Percentiles rank a stretch among this genome's conserved stretches.
These are phyloP conservation scores for Skeletonema grethae DNA, from an alignment of 108 stramenopile genomes.

Conservation along the genomic window DNA sequence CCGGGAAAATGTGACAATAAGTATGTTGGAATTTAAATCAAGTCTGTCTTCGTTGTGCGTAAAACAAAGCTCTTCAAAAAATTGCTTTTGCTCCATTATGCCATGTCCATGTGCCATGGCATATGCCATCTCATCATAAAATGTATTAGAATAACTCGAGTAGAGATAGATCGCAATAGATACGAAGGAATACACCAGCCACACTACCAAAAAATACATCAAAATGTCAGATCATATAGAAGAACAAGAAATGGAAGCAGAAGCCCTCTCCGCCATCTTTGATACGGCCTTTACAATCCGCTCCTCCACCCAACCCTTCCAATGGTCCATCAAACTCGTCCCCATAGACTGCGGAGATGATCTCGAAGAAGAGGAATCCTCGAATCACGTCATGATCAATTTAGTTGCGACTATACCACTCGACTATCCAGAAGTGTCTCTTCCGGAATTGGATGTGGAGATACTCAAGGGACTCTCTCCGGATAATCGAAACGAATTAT, in stretches of 20 bases:
- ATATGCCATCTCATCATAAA: too few species aligned
- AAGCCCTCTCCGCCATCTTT: slow-evolving; percentile 85
- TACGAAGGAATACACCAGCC: background rate
- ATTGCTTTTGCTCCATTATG: too few species aligned
- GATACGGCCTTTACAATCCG: slow-evolving; percentile 68
- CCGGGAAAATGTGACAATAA: too few species aligned
- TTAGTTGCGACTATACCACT: slow-evolving; percentile 64
- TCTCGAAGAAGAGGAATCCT: slow-evolving; percentile 49
- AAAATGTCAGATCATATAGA: slow-evolving; percentile 69
- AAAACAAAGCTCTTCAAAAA: too few species aligned
- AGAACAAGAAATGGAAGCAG: slow-evolving; percentile 91
- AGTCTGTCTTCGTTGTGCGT: too few species aligned
- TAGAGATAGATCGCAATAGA: background rate
- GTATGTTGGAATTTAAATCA: too few species aligned
- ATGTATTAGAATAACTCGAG: too few species aligned
- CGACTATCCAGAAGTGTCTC: slow-evolving; percentile 61
- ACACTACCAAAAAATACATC: background rate
- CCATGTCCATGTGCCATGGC: too few species aligned
- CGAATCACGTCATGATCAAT: slow-evolving; percentile 82
- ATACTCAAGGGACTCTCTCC: slow-evolving; percentile 72
- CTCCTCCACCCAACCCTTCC: slow-evolving; percentile 57
- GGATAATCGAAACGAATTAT: slow-evolving; percentile 62
- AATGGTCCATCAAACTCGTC: slow-evolving; percentile 74
- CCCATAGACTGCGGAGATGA: slow-evolving; percentile 66
- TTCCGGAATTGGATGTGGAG: slow-evolving; percentile 71